A percentile compares a stretch with the other conserved stretches of the same genome.
Evolutionary conservation across 257 asterid genomes (phyloP).

Genomic region (Jacaranda copaia): DNA sequence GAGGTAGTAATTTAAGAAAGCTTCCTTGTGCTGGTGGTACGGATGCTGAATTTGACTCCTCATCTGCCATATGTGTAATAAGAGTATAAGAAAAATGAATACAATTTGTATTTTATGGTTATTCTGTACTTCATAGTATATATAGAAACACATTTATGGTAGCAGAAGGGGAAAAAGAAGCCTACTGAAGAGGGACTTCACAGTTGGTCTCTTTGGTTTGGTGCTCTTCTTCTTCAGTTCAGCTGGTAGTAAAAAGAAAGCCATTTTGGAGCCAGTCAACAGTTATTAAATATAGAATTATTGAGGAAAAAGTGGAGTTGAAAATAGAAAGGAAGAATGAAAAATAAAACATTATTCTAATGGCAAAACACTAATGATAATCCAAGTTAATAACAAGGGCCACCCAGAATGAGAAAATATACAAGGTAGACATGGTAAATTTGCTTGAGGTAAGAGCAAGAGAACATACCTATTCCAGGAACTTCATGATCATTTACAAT

Average conservation of each 20-base stretch:
- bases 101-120: not conserved
- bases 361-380: not conserved
- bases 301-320: not conserved
- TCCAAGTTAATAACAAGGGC: not conserved
- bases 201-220: conserved; percentile 81
- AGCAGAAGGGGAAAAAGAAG: conserved; percentile 27
- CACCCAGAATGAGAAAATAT: not conserved
- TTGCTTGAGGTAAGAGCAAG: conserved; percentile 11
- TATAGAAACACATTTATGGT: not conserved
- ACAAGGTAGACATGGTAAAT: conserved; percentile 6
- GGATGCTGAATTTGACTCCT: conserved; percentile 63
- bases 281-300: conserved; percentile 1
- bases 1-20: conserved; percentile 66
- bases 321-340: not conserved
- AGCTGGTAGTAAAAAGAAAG: conserved; percentile 53
- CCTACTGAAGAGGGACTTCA: conserved; percentile 87
- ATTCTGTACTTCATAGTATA: not conserved
- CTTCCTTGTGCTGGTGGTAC: conserved; percentile 69
- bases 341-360: not conserved
- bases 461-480: conserved; percentile 67
- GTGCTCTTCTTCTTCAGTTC: conserved; percentile 85
- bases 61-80: conserved; percentile 43
- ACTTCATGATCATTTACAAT: conserved; percentile 84
- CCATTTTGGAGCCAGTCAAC: conserved; percentile 16
- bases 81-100: conserved; percentile 21